Evolutionary conservation across 1,284 basidiomycete genomes (phyloP).

Genomic region (Meira miltonrushii): DNA sequence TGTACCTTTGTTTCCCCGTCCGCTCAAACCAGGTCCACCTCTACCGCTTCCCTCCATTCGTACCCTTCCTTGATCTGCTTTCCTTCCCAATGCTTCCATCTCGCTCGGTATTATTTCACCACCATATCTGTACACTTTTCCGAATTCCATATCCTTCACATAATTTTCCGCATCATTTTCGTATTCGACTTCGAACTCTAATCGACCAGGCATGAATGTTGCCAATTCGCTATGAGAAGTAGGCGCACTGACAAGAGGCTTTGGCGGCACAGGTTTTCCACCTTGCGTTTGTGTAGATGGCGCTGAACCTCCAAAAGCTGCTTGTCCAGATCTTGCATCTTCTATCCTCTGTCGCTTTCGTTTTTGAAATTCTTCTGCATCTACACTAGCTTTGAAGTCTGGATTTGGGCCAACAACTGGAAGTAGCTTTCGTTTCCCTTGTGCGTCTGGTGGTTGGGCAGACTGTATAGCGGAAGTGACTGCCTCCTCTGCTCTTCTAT

Average conservation of each 20-base stretch:
- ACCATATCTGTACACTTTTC: constrained; percentile 74
- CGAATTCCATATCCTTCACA: constrained; percentile 95
- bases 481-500: constrained; percentile 30
- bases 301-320: constrained; percentile 1
- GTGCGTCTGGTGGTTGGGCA: constrained; percentile 17
- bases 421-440: constrained; percentile 3
- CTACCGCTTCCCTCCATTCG: constrained; percentile 61
- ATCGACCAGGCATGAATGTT: constrained; percentile 87
- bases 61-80: constrained; percentile 32
- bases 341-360: constrained; percentile 46
- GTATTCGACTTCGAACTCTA: constrained; percentile 94
- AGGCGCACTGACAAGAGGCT: constrained; percentile 83
- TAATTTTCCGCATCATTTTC: constrained; percentile 87
- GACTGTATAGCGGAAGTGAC: not conserved
- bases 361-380: constrained; percentile 44
- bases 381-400: constrained; percentile 29
- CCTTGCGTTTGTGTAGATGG: not conserved
- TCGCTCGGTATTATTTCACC: constrained; percentile 60
- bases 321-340: constrained; percentile 38
- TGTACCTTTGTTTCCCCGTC: constrained; percentile 4
- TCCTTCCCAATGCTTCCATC: constrained; percentile 39
- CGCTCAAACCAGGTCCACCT: constrained; percentile 52
- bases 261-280: constrained; percentile 44
- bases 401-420: constrained; percentile 44
- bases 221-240: constrained; percentile 83